Conservation (phyloP, 2,329 filamentous ascomycete species). For the Dactylellina drechsleri region DNA sequence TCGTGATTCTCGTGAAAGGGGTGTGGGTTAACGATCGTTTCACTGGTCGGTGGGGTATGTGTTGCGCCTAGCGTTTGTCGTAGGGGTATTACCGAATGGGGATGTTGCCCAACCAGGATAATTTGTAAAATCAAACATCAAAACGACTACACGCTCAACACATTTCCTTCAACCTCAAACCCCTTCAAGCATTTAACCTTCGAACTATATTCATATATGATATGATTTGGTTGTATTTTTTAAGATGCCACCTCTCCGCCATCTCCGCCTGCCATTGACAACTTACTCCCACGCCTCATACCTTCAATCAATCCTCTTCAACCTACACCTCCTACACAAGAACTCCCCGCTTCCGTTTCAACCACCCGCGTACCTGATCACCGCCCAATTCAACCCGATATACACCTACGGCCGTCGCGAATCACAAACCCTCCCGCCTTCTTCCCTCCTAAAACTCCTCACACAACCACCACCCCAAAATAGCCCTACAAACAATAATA, state of each 20-base stretch:
- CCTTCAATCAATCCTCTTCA: conserved; percentile 56
- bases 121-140: not conserved
- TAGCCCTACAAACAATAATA: too few species aligned
- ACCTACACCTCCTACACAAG: conserved; percentile 45
- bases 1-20: too few species aligned
- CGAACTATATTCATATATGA: too few species aligned
- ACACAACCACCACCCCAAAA: conserved; percentile 54
- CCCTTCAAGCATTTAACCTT: too few species aligned
- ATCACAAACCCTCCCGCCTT: conserved; percentile 61
- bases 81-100: not conserved
- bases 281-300: conserved; percentile 47
- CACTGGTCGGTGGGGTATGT: not conserved
- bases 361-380: conserved; percentile 77
- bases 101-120: not conserved
- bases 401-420: conserved; percentile 93
- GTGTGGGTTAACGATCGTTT: too few species aligned
- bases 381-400: conserved; percentile 78
- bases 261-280: conserved; percentile 54
- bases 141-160: not conserved
- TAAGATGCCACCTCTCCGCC: conserved; percentile 48
- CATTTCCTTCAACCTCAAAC: not conserved
- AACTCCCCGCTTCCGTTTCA: conserved; percentile 59
- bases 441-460: conserved; percentile 65
- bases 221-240: too few species aligned
- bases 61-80: not conserved